These are phyloP conservation scores for Apiotrichum gracile DNA, from an alignment of 1,284 basidiomycete genomes.

Conservation along the genomic window DNA sequence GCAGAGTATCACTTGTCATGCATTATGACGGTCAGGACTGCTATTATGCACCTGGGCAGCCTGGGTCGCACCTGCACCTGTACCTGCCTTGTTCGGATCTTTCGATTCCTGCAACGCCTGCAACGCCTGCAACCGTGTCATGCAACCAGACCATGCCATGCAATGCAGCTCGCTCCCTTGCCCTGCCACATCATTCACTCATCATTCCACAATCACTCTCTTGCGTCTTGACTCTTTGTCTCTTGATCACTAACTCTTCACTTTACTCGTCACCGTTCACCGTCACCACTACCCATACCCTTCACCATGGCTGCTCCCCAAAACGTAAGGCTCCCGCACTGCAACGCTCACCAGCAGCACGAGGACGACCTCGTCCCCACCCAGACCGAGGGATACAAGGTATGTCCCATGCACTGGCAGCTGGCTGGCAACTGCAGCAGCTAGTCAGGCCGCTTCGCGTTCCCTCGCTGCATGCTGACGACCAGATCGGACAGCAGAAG, in stretches of 20 bases:
- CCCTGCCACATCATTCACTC: background rate
- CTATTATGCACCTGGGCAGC: too few relatives aligned
- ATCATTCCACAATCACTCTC: background rate
- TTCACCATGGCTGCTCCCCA: background rate
- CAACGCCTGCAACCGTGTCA: too few relatives aligned
- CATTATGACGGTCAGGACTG: too few relatives aligned
- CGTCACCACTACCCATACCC: background rate
- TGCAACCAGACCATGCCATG: background rate
- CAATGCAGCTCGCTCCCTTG: background rate
- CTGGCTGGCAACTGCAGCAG: too few relatives aligned
- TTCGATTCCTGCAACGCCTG: too few relatives aligned
- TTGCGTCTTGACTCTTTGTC: too few relatives aligned
- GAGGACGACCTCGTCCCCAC: slow-evolving; percentile 42
- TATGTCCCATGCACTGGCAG: too few relatives aligned
- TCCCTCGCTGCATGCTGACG: too few relatives aligned
- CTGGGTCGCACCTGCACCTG: too few relatives aligned
- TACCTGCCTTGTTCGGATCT: too few relatives aligned
- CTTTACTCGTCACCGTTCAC: background rate
- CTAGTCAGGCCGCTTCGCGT: too few relatives aligned
- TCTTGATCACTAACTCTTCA: background rate
- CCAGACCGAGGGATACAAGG: slow-evolving; percentile 47
- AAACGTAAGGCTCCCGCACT: background rate
- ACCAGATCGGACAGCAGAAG: slow-evolving; percentile 47
- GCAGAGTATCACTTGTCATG: too few relatives aligned
- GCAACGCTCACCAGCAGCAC: background rate